Percentiles rank a stretch among this genome's conserved stretches.
These are phyloP conservation scores for Corchorus capsularis DNA, from an alignment of 345 rosid species.

Conservation along the genomic window DNA sequence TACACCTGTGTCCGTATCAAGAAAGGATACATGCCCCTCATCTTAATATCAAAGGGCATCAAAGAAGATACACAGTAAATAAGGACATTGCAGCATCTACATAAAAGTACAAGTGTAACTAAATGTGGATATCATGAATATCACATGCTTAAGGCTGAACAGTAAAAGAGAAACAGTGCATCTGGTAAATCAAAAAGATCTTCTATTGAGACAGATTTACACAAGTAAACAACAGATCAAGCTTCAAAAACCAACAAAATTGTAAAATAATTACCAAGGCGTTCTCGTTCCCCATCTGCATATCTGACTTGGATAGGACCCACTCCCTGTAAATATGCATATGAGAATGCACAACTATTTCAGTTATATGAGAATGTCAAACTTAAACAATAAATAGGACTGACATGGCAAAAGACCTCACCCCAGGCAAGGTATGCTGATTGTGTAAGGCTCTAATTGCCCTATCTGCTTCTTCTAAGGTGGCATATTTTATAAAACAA, in stretches of 20 bases:
- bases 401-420: conserved; percentile 38
- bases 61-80: background rate
- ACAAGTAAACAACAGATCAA: conserved; percentile 8
- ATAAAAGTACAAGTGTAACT: background rate
- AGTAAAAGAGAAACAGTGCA: background rate
- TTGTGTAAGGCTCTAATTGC: conserved; percentile 97
- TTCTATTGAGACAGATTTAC: background rate
- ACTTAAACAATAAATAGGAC: background rate
- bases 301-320: conserved; percentile 98
- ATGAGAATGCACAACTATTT: conserved; percentile 22
- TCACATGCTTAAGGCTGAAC: background rate
- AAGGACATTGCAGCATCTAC: background rate
- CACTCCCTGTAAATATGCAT: conserved; percentile 62
- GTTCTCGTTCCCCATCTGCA: conserved; percentile 99
- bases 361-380: background rate
- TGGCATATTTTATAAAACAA: conserved; percentile 95
- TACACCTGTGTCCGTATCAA: background rate
- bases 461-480: conserved; percentile 91
- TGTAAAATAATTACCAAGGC: conserved; percentile 65
- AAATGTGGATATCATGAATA: background rate
- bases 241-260: conserved; percentile 16
- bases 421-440: conserved; percentile 90
- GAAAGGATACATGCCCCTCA: background rate
- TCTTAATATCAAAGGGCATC: background rate
- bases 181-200: background rate